A percentile compares a stretch with the other conserved stretches of the same genome.
Evolutionary conservation across 2,329 filamentous ascomycete genomes (phyloP).

Genomic region (Neocatenulostroma microsporum): DNA sequence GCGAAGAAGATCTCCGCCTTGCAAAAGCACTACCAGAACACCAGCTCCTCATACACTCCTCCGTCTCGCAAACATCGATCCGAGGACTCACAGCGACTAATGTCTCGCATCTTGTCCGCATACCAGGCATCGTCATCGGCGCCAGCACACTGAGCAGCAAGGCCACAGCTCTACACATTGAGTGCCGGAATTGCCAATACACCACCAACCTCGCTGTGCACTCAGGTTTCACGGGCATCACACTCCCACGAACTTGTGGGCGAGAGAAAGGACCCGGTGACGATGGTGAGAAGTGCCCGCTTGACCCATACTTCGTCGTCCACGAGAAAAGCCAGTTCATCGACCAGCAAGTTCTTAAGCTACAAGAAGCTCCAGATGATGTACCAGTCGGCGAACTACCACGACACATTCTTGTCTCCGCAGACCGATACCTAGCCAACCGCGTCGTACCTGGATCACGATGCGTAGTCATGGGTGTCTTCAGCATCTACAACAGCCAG

Average conservation of each 20-base stretch:
- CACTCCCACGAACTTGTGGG: slow-evolving; percentile 71
- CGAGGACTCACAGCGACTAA: slow-evolving; percentile 87
- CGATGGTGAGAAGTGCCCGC: slow-evolving; percentile 70
- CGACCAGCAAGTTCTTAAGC: slow-evolving; percentile 95
- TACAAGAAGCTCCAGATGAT: slow-evolving; percentile 95
- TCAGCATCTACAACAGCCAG: slow-evolving; percentile 85
- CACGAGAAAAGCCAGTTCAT: slow-evolving; percentile 94
- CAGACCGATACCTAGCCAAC: slow-evolving; percentile 93
- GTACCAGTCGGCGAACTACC: slow-evolving; percentile 95
- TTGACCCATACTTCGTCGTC: slow-evolving; percentile 92
- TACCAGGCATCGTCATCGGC: slow-evolving; percentile 95
- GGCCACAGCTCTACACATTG: slow-evolving; percentile 74
- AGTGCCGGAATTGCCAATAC: slow-evolving; percentile 80
- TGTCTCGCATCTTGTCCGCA: slow-evolving; percentile 88
- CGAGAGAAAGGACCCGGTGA: slow-evolving; percentile 43
- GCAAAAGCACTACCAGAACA: slow-evolving; percentile 59
- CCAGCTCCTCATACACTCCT: slow-evolving; percentile 90
- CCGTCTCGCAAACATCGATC: slow-evolving; percentile 83
- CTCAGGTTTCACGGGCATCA: slow-evolving; percentile 80
- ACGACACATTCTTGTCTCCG: slow-evolving; percentile 87
- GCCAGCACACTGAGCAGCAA: slow-evolving; percentile 96
- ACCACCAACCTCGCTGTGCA: slow-evolving; percentile 62
- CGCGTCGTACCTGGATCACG: slow-evolving; percentile 89
- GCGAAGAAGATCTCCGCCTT: slow-evolving; percentile 50
- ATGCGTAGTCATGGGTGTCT: slow-evolving; percentile 93